phyloP scores from a whole-genome alignment of 345 rosid species.

The Garcia nutans region DNA sequence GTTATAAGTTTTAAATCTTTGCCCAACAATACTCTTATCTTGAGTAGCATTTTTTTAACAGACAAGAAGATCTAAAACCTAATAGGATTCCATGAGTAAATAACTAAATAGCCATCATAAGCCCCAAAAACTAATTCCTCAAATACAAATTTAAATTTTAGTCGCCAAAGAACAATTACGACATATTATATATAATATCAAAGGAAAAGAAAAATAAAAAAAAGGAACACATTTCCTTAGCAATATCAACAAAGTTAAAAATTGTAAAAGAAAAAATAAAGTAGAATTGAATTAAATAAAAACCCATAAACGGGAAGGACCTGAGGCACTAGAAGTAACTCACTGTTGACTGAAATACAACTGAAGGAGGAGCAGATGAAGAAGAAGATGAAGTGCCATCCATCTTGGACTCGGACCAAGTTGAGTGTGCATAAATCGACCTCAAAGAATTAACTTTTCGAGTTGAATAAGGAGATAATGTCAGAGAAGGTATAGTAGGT shows the following conservation, averaged over 20 bases:
- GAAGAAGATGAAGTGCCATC: slow-evolving; percentile 31
- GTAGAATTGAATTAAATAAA: not conserved
- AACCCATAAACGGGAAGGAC: slow-evolving; percentile 12
- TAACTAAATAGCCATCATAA: not conserved
- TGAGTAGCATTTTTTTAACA: not conserved
- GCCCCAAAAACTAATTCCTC: not conserved
- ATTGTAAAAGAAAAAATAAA: not conserved
- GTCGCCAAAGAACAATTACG: not conserved
- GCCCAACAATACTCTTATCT: not conserved
- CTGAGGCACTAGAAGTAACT: slow-evolving; percentile 32
- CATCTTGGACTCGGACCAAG: slow-evolving; percentile 50
- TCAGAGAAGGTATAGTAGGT: slow-evolving; percentile 12
- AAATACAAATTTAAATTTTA: not conserved
- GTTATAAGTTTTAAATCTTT: not conserved
- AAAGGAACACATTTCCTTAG: not conserved
- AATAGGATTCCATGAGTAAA: not conserved
- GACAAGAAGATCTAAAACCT: not conserved
- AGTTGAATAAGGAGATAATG: slow-evolving; percentile 21
- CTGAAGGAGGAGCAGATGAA: slow-evolving; percentile 36
- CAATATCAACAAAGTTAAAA: not conserved
- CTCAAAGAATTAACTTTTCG: slow-evolving; percentile 29
- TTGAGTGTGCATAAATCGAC: slow-evolving; percentile 38
- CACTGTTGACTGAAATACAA: slow-evolving; percentile 56
- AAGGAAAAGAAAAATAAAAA: not conserved
- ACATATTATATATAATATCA: not conserved